These are phyloP conservation scores for Fusarium sp. DNA, from an alignment of 2,329 filamentous ascomycete genomes.

Conservation along the genomic window DNA sequence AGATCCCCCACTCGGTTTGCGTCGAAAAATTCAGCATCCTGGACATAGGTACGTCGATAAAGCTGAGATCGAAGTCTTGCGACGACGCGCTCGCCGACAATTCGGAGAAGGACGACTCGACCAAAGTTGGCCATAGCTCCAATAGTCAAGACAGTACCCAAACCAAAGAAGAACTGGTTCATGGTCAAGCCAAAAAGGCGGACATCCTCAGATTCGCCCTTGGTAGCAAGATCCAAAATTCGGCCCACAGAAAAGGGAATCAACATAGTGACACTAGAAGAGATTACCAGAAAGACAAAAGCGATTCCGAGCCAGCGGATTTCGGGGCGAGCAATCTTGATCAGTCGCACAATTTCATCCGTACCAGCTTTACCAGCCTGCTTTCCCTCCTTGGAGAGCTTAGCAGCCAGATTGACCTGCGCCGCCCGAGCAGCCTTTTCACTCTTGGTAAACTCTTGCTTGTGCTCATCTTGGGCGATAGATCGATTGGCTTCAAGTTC, in stretches of 20 bases:
- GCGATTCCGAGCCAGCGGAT: conserved; percentile 79
- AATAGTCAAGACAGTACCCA: conserved; percentile 79
- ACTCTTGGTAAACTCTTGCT: conserved; percentile 67
- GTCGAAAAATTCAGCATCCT: conserved; percentile 99
- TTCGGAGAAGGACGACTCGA: conserved; percentile 89
- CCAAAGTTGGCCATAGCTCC: conserved; percentile 94
- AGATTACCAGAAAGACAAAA: conserved; percentile 86
- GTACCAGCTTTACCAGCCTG: conserved; percentile 67
- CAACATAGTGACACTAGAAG: conserved; percentile 93
- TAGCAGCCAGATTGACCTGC: conserved; percentile 88
- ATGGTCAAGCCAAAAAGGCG: conserved; percentile 85
- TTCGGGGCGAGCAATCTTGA: conserved; percentile 91
- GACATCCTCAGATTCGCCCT: conserved; percentile 70
- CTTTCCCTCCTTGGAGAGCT: conserved; percentile 84
- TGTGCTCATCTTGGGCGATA: conserved; percentile 46
- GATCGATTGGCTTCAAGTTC: conserved; percentile 46
- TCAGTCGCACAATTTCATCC: conserved; percentile 82
- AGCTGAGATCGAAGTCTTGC: conserved; percentile 87
- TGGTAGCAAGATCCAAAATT: conserved; percentile 90
- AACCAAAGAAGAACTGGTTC: conserved; percentile 85
- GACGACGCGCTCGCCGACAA: conserved; percentile 95
- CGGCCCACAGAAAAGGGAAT: conserved; percentile 97
- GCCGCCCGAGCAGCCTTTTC: conserved; percentile 88
- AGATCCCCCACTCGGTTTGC: conserved; percentile 96
- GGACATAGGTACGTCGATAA: conserved; percentile 91